These are phyloP conservation scores for Ottelia alismoides DNA, from an alignment of 106 monocot genomes.

Conservation along the genomic window DNA sequence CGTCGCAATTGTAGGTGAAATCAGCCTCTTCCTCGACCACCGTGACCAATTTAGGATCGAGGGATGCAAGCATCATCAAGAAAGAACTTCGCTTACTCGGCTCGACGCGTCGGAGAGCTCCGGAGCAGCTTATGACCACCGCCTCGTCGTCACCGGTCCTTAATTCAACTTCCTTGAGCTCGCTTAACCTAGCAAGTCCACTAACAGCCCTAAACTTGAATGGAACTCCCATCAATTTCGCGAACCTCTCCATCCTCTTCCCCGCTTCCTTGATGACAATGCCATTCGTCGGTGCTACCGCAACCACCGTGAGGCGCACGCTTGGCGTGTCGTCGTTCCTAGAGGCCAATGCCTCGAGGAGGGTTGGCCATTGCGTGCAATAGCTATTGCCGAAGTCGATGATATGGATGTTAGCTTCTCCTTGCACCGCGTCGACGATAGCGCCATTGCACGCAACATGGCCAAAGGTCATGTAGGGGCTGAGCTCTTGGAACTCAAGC, in stretches of 20 bases:
- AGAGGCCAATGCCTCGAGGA: constrained; percentile 44
- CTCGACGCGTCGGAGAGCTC: constrained; percentile 21
- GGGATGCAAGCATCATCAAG: constrained; percentile 6
- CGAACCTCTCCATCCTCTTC: constrained; percentile 45
- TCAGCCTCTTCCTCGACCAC: constrained; percentile 57
- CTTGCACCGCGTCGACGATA: constrained; percentile 36
- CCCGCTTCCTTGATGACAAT: constrained; percentile 4
- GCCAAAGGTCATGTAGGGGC: constrained; percentile 51
- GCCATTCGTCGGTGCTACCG: background rate
- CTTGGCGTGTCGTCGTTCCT: constrained; percentile 33
- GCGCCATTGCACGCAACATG: constrained; percentile 54
- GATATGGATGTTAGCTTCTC: constrained; percentile 26
- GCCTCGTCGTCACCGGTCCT: constrained; percentile 32
- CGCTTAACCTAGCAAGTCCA: constrained; percentile 1
- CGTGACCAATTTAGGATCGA: constrained; percentile 41
- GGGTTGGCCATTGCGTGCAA: constrained; percentile 53
- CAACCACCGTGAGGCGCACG: constrained; percentile 19
- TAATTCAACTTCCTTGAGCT: constrained; percentile 17
- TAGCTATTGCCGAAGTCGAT: constrained; percentile 40
- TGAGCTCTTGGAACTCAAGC: constrained; percentile 16
- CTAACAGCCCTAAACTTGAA: constrained; percentile 33
- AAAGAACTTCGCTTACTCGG: constrained; percentile 20
- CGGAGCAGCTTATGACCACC: constrained; percentile 37
- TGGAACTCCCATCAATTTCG: constrained; percentile 46
- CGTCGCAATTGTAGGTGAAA: constrained; percentile 6